These are phyloP conservation scores for Daucus carota DNA, from an alignment of 129 eudicot genomes.

Conservation along the genomic window DH1_v3.0 NC_030385.2:40851501-40852000, in stretches of 20 bases:
- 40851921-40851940: background rate
- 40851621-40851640: slow-evolving; percentile 1
- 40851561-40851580: background rate
- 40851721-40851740: background rate
- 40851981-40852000: slow-evolving; percentile 22
- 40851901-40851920: background rate
- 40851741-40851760: background rate
- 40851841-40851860: too few species aligned
- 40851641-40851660: background rate
- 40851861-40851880: background rate
- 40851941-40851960: background rate
- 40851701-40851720: background rate
- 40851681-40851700: background rate
- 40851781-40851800: background rate
- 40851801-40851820: background rate
- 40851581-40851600: background rate
- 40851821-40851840: too few species aligned
- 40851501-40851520: background rate
- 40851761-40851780: background rate
- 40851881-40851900: background rate
- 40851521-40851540: background rate
- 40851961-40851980: background rate
- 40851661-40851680: background rate
- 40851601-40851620: background rate
- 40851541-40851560: background rate